Percentiles rank a stretch among this genome's conserved stretches.
Conservation (phyloP, 495 filamentous ascomycete genomes). For the Extremus antarcticus region DNA sequence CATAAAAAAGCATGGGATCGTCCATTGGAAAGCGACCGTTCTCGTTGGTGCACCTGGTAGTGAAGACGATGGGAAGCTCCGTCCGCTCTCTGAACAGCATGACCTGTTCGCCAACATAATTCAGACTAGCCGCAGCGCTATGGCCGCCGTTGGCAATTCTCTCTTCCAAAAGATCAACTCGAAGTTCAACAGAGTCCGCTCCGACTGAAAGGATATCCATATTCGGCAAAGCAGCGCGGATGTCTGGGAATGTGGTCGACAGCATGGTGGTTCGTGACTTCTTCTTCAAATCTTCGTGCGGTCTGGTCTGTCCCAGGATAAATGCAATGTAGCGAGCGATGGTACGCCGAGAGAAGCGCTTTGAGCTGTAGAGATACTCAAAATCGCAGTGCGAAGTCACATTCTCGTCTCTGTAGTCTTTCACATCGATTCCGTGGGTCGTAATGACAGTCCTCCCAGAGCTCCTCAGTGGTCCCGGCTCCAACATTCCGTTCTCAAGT, state of each 20-base stretch:
- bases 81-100: conserved; percentile 74
- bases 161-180: conserved; percentile 71
- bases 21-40: conserved; percentile 78
- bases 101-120: conserved; percentile 74
- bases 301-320: conserved; percentile 62
- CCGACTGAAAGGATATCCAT: conserved; percentile 77
- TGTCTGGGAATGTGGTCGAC: conserved; percentile 77
- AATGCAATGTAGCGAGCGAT: conserved; percentile 65
- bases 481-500: conserved; percentile 13
- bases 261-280: conserved; percentile 72
- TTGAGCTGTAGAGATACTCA: conserved; percentile 69
- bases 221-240: conserved; percentile 71
- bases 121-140: conserved; percentile 58
- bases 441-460: conserved; percentile 44
- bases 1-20: conserved; percentile 59
- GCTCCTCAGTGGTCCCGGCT: conserved; percentile 15
- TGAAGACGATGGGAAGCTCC: conserved; percentile 78
- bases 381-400: conserved; percentile 61
- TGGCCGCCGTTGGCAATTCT: conserved; percentile 46
- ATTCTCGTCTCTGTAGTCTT: conserved; percentile 51
- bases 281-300: conserved; percentile 61
- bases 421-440: conserved; percentile 59
- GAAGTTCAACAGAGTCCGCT: conserved; percentile 70
- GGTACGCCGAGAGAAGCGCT: conserved; percentile 62
- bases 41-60: conserved; percentile 65